These are phyloP conservation scores for Aulographum hederae DNA, from an alignment of 2,329 filamentous ascomycete species.

Conservation along the genomic window DNA sequence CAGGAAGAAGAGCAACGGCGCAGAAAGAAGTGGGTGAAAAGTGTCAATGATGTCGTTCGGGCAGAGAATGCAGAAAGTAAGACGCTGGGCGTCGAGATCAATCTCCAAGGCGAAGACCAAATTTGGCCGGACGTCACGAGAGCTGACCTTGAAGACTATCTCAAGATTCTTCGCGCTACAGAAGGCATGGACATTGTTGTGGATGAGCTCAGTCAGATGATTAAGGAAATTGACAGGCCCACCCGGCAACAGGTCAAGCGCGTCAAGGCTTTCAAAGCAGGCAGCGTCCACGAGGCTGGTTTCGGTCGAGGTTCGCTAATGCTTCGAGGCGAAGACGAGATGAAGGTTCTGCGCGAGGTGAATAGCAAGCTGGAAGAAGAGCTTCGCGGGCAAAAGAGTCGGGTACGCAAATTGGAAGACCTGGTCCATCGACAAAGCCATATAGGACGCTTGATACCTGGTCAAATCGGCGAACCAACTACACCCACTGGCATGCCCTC, in stretches of 20 bases:
- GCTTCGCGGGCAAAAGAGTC: constrained; percentile 79
- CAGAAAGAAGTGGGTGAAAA: constrained; percentile 78
- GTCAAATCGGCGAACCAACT: constrained; percentile 17
- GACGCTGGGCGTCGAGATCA: constrained; percentile 67
- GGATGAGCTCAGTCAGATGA: constrained; percentile 54
- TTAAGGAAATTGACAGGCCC: constrained; percentile 63
- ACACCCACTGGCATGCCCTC: constrained; percentile 14
- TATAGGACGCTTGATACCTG: constrained; percentile 32
- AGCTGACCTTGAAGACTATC: constrained; percentile 58
- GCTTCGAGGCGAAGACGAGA: constrained; percentile 73
- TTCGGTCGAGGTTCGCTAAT: constrained; percentile 75
- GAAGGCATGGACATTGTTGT: constrained; percentile 48
- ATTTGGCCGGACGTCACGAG: constrained; percentile 64
- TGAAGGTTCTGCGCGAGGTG: constrained; percentile 30
- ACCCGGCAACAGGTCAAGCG: constrained; percentile 75
- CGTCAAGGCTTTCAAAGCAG: constrained; percentile 88
- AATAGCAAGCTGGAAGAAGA: constrained; percentile 40
- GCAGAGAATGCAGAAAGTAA: constrained; percentile 47
- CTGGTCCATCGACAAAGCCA: constrained; percentile 68
- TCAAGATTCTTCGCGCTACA: constrained; percentile 45
- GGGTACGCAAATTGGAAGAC: constrained; percentile 81
- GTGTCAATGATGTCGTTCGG: constrained; percentile 51
- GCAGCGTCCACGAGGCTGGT: constrained; percentile 79
- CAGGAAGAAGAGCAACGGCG: constrained; percentile 85
- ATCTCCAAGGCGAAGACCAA: constrained; percentile 60